Conservation (phyloP, 2,329 filamentous ascomycete species). For the Xylaria sp. region DNA sequence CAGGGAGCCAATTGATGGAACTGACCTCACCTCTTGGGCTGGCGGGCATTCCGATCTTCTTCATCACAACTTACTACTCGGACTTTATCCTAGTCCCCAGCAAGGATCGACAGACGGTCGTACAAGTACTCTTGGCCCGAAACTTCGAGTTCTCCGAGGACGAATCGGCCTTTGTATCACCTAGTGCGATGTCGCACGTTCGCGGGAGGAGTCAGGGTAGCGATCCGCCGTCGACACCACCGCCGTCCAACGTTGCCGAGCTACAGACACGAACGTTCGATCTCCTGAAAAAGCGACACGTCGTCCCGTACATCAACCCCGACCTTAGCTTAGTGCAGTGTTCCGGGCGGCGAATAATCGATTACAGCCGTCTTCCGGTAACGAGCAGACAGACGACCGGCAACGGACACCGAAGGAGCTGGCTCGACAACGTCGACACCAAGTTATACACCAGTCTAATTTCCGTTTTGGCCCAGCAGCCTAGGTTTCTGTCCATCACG, state of each 20-base stretch:
- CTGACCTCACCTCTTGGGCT: slow-evolving; percentile 87
- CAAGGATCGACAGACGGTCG: slow-evolving; percentile 73
- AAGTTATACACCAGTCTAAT: slow-evolving; percentile 66
- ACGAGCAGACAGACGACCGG: slow-evolving; percentile 43
- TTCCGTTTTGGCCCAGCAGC: slow-evolving; percentile 63
- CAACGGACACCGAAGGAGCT: slow-evolving; percentile 44
- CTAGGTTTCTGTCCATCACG: slow-evolving; percentile 73
- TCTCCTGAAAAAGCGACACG: slow-evolving; percentile 75
- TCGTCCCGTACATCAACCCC: slow-evolving; percentile 71
- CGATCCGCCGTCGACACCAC: slow-evolving; percentile 68
- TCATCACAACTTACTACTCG: slow-evolving; percentile 97
- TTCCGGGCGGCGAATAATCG: slow-evolving; percentile 61
- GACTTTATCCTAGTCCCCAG: slow-evolving; percentile 93
- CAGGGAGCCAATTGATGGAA: slow-evolving; percentile 87
- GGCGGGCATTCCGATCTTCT: slow-evolving; percentile 94
- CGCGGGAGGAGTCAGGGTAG: slow-evolving; percentile 38
- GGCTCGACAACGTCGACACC: slow-evolving; percentile 64
- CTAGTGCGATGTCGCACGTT: slow-evolving; percentile 42
- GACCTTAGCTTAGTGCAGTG: slow-evolving; percentile 78
- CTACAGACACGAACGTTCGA: slow-evolving; percentile 82
- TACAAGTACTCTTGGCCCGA: slow-evolving; percentile 73
- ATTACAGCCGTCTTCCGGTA: slow-evolving; percentile 39
- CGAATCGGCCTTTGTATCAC: slow-evolving; percentile 68
- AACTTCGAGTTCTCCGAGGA: slow-evolving; percentile 84
- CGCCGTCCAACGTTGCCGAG: slow-evolving; percentile 76